A percentile compares a stretch with the other conserved stretches of the same genome.
Conservation (phyloP, 805 yeast species). For the Suhomyces emberorum region DNA sequence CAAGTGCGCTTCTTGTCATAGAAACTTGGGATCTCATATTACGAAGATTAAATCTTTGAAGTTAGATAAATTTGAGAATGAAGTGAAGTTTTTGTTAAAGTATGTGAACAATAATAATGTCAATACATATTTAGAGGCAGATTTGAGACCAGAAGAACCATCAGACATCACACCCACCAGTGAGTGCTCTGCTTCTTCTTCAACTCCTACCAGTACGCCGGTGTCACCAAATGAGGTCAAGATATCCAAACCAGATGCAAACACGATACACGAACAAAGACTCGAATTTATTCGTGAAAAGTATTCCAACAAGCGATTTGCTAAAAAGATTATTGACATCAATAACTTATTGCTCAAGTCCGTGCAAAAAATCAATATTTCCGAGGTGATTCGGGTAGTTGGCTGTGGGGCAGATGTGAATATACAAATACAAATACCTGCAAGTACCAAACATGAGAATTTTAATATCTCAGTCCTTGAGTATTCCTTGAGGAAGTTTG, state of each 20-base stretch:
- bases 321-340: conserved; percentile 18
- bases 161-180: background rate
- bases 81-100: conserved; percentile 51
- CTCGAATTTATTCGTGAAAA: conserved; percentile 61
- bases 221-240: background rate
- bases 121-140: conserved; percentile 61
- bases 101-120: conserved; percentile 51
- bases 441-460: conserved; percentile 16
- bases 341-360: conserved; percentile 48
- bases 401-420: conserved; percentile 49
- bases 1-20: conserved; percentile 83
- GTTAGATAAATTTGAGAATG: conserved; percentile 67
- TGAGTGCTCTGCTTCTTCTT: no score
- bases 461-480: conserved; percentile 31
- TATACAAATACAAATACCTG: conserved; percentile 32
- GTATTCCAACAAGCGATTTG: conserved; percentile 54
- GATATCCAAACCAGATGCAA: conserved; percentile 24
- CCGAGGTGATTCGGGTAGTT: conserved; percentile 40
- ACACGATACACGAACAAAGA: conserved; percentile 45
- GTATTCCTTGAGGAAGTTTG: conserved; percentile 51
- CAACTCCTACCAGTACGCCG: background rate
- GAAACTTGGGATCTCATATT: conserved; percentile 79
- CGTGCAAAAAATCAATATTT: conserved; percentile 48
- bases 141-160: conserved; percentile 6
- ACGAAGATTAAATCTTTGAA: conserved; percentile 75